A percentile compares a stretch with the other conserved stretches of the same genome.
Conservation (phyloP, 1,284 basidiomycete species). For the Tausonia pullulans region DNA sequence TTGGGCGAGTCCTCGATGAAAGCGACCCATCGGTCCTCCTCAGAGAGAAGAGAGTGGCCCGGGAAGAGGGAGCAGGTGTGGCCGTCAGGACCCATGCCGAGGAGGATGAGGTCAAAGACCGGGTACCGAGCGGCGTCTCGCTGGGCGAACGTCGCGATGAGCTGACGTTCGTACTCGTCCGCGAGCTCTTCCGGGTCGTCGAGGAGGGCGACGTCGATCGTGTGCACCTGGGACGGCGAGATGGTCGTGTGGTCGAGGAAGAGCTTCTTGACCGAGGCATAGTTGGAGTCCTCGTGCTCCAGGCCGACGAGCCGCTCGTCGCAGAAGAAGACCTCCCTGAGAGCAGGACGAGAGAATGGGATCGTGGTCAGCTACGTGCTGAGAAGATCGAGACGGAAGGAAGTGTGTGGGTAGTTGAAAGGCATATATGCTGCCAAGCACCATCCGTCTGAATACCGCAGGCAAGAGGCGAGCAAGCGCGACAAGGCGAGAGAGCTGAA, state of each 20-base stretch:
- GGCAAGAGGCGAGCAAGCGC: conserved; percentile 7
- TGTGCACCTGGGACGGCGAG: conserved; percentile 59
- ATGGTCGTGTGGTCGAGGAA: conserved; percentile 81
- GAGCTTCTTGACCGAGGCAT: conserved; percentile 58
- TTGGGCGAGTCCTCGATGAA: conserved; percentile 88
- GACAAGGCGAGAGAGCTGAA: background rate
- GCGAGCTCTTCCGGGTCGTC: conserved; percentile 68
- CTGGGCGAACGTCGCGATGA: conserved; percentile 80
- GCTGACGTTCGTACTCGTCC: conserved; percentile 85
- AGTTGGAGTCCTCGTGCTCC: conserved; percentile 86
- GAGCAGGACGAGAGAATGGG: background rate
- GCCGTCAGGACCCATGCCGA: conserved; percentile 88
- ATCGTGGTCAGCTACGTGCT: background rate
- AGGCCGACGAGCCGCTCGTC: conserved; percentile 95
- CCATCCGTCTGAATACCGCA: background rate
- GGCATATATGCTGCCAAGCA: background rate
- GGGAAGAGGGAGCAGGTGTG: conserved; percentile 97
- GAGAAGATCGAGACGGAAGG: background rate
- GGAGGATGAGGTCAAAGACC: conserved; percentile 84
- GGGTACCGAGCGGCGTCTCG: conserved; percentile 86
- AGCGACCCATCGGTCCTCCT: conserved; percentile 88
- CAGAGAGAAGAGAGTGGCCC: conserved; percentile 68
- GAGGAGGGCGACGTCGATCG: conserved; percentile 60
- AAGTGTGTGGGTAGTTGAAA: background rate
- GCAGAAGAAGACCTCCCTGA: conserved; percentile 93